Evolutionary conservation across 2,329 filamentous ascomycete species (phyloP), one percentile per base, ranked within the genome.

Genomic region (Colletotrichum sp.): DNA sequence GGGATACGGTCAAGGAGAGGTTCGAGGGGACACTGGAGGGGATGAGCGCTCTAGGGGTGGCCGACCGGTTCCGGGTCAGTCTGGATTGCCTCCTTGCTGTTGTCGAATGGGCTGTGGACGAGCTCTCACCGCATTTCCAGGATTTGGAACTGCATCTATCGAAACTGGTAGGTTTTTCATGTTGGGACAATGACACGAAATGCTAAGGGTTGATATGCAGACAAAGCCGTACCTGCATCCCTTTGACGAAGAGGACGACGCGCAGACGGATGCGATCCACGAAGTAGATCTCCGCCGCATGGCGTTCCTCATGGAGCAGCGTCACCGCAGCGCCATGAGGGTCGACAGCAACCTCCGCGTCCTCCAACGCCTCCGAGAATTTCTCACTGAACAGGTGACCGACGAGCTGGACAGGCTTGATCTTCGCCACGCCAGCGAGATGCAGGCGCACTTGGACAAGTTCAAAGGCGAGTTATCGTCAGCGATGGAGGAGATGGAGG

Each of bases 301-400:
- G 69, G 69, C 72, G 18, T 72, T 66, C 32, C 39, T 75, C 12
- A 75, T 72, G 69, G 62, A 72, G 56, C 56, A 55, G 22, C 62
- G 69, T 36, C 62, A 72, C 32, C 36, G 56, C 10, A 62, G 61
- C 56, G 62, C 43, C 25, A 66, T 72, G 55, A 32, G 25, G 27
- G 62, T 67, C 32, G 69, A 75, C 15, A 66, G 62, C 43, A 75
- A 75, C 61, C 61, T 72, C 28, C 34, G 36, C 25, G 72, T 62
- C n/a, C 61, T 72, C n/a, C 69, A 55, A 25, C 25, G 55, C 9
- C 72, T 75, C n/a, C 72, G n/a, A 27, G 36, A 27, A 12, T 67
- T 72, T 32, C 30, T 75, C n/a, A 39, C 55, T 10, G 66, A 58
- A 5, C 32, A 70, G n/a, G 66, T 65, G 7, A 22, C 9, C n/a